Evolutionary conservation across 805 yeast species (phyloP).

Genomic region (Metschnikowia matae): DNA sequence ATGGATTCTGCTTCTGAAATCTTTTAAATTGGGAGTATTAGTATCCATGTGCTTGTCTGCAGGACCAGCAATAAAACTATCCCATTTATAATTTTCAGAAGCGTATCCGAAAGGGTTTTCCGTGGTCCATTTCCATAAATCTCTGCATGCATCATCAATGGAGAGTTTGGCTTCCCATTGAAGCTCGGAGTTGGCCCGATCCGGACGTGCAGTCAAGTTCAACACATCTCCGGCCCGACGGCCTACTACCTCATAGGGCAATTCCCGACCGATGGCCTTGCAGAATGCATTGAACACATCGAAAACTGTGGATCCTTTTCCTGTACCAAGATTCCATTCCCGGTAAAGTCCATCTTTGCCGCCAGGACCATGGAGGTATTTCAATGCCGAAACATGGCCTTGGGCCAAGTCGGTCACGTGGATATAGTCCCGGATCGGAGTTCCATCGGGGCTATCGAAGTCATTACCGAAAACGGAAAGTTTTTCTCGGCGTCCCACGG

Average conservation of each 20-base stretch:
- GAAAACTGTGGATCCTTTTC: slow-evolving; percentile 73
- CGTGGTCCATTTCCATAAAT: slow-evolving; percentile 75
- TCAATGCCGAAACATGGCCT: slow-evolving; percentile 72
- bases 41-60: background rate
- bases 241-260: slow-evolving; percentile 62
- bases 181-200: slow-evolving; percentile 62
- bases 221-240: slow-evolving; percentile 77
- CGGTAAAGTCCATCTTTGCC: slow-evolving; percentile 48
- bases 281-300: slow-evolving; percentile 66
- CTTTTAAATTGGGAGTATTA: no score
- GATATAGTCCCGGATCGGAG: slow-evolving; percentile 77
- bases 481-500: slow-evolving; percentile 64
- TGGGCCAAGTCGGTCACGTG: slow-evolving; percentile 76
- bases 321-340: slow-evolving; percentile 84
- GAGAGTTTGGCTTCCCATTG: slow-evolving; percentile 56
- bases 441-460: slow-evolving; percentile 69
- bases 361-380: slow-evolving; percentile 41
- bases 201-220: slow-evolving; percentile 66
- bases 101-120: slow-evolving; percentile 61
- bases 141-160: slow-evolving; percentile 62
- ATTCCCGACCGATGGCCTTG: slow-evolving; percentile 56
- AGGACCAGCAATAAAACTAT: slow-evolving; percentile 16
- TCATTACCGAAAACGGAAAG: slow-evolving; percentile 69
- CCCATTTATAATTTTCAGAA: slow-evolving; percentile 34
- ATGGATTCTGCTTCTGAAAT: slow-evolving; percentile 33